Conservation (phyloP, 139 green algal genomes). For the Chlorella sp. region DNA sequence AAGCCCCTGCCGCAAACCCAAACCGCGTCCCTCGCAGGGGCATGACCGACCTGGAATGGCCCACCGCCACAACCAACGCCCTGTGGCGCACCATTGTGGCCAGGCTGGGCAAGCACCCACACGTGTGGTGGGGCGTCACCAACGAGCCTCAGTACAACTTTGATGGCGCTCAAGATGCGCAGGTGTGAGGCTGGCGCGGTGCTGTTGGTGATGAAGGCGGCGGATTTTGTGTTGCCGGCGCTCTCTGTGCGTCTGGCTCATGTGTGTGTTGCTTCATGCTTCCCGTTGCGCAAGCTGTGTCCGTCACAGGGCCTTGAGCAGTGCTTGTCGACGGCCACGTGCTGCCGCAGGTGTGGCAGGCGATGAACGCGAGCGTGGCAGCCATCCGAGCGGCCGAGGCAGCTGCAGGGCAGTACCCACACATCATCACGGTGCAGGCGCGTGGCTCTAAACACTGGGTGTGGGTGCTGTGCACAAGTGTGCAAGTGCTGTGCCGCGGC, state of each 20-base stretch:
- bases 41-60: neutral
- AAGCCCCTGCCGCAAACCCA: no score
- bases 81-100: neutral
- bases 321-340: no score
- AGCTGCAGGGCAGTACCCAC: neutral
- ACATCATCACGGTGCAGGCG: slow-evolving; percentile 5
- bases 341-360: slow-evolving; percentile 6
- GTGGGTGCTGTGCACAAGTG: no score
- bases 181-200: neutral
- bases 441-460: no score
- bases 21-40: neutral
- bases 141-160: slow-evolving; percentile 24
- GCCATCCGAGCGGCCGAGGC: slow-evolving; percentile 4
- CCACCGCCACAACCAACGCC: neutral
- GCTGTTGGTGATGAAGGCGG: neutral
- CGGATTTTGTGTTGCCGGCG: no score
- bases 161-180: neutral
- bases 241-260: no score
- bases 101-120: neutral
- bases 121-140: slow-evolving; percentile 5
- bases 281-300: no score
- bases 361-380: slow-evolving; percentile 9
- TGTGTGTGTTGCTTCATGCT: neutral
- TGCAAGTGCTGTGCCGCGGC: no score
- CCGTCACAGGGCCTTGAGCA: no score